Evolutionary conservation across 139 green algal species (phyloP), one percentile per base, ranked within the genome.

Genomic region (Chlamydomonas applanata): DNA sequence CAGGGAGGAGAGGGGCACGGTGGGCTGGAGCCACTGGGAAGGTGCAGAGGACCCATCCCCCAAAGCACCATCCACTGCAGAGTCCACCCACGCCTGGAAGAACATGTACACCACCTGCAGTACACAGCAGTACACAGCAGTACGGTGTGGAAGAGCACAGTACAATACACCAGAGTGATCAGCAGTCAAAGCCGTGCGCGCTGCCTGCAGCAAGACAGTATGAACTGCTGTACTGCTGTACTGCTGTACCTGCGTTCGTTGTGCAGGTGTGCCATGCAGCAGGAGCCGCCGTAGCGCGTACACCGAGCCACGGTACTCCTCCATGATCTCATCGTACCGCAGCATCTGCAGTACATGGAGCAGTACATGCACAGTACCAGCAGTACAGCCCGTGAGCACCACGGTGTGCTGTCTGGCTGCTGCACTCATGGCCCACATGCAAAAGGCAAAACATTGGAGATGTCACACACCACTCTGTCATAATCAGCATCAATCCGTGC

Each of bases 241-340:
- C n/a, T n/a, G n/a, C 71, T 45, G 16, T 30, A 79, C 65, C 68
- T 83, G 75, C 53, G 61, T 77, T 29, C 85, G 79, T 72, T 90
- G 85, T 60, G 85, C 75, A 30, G 66, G 62, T 27, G 69, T 77
- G 0, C 85, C 85, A 13, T 52, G 49, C 20, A 90, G 78, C 24
- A 90, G 82, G 30, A 90, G 63, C 19, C 79, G 79, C 25, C 85
- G 54, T 57, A 90, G 73, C 25, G 66, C 72, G 79, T 90, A 90
- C 32, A 88, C 56, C 64, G 82, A 87, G 57, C 66, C 62, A 27
- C 85, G 82, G 80, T 90, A 90, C 33, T 80, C 79, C 74, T 88
- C 85, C 59, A 90, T 65, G 1, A 88, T 70, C 60, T 83, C 73
- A 62, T 90, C 85, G 73, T 90, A 90, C 65, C 72, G 69, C 63